Evolutionary conservation across 805 yeast species (phyloP), one percentile per base, ranked within the genome.

Genomic region (Yamadazyma tumulicola): DNA sequence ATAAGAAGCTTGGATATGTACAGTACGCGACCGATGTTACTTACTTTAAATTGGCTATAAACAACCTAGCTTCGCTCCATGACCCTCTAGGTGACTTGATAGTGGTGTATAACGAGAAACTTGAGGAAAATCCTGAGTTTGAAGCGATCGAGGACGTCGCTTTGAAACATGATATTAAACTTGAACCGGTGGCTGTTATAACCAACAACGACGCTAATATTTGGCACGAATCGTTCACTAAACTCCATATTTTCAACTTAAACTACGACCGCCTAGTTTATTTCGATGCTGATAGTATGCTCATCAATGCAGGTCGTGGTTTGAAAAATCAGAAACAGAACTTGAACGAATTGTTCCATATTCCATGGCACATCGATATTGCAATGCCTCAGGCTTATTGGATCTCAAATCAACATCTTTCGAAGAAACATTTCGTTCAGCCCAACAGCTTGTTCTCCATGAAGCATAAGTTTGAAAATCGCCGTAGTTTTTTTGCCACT

Each of bases 211-310:
- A 29, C 10, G 36, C 22, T 5, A 19, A 38, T 21, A 21, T 61
- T 24, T 79, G 83, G 82, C 41, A 57, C 4, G 57, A 64, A 4
- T 70, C 80, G 36, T 72, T 75, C 43, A 76, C 81, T 1, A 80
- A 80, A 47, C 56, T 79, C 19, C 58, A 67, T 40, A 67, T 75
- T 0, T 79, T 79, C 49, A 62, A 68, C 35, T 64, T 65, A 45
- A 66, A 73, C 22, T 80, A 64, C 47, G 74, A 75, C 17, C 53
- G 81, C 29, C 49, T 80, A 12, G 65, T 80, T 10, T 78, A 69
- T 49, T 52, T 80, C 46, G 86, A 80, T 51, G 66, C 79, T 7
- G 85, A 79, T 55, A 68, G 79, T 2, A 53, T 65, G 43, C 45
- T 77, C 10, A 42, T 50, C 12, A 19, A 34, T 18, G 19, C 19